phyloP scores from a whole-genome alignment of 2,329 filamentous ascomycete species.

The Colletotrichum abscissum region DNA sequence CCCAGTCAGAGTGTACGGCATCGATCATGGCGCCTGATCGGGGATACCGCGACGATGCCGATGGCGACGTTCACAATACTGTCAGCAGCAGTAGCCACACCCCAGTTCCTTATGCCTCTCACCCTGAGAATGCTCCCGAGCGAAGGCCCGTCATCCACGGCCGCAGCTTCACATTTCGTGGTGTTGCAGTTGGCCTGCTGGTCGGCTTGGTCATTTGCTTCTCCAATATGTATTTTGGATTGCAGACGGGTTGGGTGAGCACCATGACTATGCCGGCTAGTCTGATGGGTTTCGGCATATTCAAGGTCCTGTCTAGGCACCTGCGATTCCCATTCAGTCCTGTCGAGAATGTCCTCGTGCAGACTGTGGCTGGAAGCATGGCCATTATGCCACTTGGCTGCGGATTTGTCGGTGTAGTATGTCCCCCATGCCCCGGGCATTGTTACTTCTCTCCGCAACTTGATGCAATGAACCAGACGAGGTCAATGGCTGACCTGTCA shows the following conservation, averaged over 20 bases:
- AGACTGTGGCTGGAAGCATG: constrained; percentile 94
- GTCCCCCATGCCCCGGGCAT: constrained; percentile 40
- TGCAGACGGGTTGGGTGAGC: constrained; percentile 79
- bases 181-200: constrained; percentile 80
- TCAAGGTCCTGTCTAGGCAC: constrained; percentile 80
- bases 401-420: constrained; percentile 88
- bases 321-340: constrained; percentile 87
- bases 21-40: constrained; percentile 24
- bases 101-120: neutral
- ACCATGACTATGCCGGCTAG: constrained; percentile 98
- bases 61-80: neutral
- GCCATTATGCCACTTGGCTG: constrained; percentile 97
- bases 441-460: constrained; percentile 6
- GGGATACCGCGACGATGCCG: neutral
- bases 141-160: constrained; percentile 46
- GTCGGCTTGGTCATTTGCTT: constrained; percentile 95
- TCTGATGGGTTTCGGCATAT: constrained; percentile 93
- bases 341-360: constrained; percentile 95
- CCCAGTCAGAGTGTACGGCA: neutral
- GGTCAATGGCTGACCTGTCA: neutral
- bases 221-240: constrained; percentile 98
- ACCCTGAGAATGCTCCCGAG: neutral
- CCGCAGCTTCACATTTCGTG: constrained; percentile 86
- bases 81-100: neutral
- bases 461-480: neutral